Percentiles rank a stretch among this genome's conserved stretches.
Evolutionary conservation across 192 early-diverging fungal species (phyloP).

Genomic region (Coemansia sp.): DNA sequence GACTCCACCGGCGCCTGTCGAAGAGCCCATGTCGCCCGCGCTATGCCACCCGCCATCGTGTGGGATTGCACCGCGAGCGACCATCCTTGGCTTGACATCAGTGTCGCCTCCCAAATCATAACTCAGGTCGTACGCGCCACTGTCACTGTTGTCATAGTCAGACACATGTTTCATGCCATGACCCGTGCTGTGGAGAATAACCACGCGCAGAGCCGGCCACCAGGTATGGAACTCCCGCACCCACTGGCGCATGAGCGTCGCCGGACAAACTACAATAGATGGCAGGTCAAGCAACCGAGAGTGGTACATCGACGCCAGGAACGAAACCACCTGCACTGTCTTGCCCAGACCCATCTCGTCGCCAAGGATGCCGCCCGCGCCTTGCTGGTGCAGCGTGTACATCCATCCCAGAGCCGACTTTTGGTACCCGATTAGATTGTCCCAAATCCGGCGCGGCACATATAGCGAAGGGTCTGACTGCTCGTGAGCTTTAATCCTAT

Average conservation of each 20-base stretch:
- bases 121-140: not conserved
- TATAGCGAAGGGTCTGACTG: constrained; percentile 31
- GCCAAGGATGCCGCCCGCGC: constrained; percentile 89
- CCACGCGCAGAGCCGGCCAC: constrained; percentile 87
- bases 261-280: constrained; percentile 70
- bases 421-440: constrained; percentile 88
- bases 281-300: constrained; percentile 67
- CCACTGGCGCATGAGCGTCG: constrained; percentile 82
- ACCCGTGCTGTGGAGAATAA: constrained; percentile 86
- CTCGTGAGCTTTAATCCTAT: constrained; percentile 33
- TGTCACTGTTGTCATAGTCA: not conserved
- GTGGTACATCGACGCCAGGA: constrained; percentile 77
- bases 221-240: constrained; percentile 80
- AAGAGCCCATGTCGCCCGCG: not conserved
- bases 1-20: not conserved
- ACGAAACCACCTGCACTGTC: constrained; percentile 87
- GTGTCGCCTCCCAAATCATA: constrained; percentile 10
- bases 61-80: constrained; percentile 6
- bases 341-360: constrained; percentile 98
- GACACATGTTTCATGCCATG: constrained; percentile 61
- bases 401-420: constrained; percentile 85
- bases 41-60: not conserved
- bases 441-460: constrained; percentile 83
- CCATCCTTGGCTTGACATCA: not conserved
- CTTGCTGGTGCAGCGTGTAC: constrained; percentile 83